Conservation (phyloP, 2,329 filamentous ascomycete species). For the Colletotrichum phormii region DNA sequence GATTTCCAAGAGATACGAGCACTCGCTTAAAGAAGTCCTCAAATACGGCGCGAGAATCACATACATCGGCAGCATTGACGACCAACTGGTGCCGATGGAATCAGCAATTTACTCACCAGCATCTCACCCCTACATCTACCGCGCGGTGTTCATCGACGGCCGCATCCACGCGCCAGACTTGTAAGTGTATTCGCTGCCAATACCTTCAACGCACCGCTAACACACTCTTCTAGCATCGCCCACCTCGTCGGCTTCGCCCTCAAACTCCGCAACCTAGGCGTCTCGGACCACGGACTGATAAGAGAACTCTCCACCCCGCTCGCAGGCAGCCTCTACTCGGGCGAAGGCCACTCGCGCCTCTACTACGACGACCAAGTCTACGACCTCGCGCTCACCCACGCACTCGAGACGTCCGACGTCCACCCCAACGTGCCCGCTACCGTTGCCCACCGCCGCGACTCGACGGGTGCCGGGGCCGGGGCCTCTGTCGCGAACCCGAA, state of each 20-base stretch:
- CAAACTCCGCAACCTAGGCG: conserved; percentile 91
- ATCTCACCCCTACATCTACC: conserved; percentile 91
- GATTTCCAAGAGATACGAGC: conserved; percentile 84
- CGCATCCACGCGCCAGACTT: conserved; percentile 94
- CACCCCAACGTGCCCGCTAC: conserved; percentile 43
- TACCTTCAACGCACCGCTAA: neutral
- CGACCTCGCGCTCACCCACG: conserved; percentile 78
- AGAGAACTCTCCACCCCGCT: conserved; percentile 89
- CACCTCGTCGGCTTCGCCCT: conserved; percentile 93
- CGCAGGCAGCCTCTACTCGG: conserved; percentile 89
- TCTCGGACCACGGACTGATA: conserved; percentile 93
- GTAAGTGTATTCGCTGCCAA: conserved; percentile 50
- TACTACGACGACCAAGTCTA: conserved; percentile 93
- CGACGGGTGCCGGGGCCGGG: conserved; percentile 7
- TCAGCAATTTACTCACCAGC: conserved; percentile 89
- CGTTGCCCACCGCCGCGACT: conserved; percentile 35
- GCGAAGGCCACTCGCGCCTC: conserved; percentile 92
- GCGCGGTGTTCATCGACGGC: conserved; percentile 95
- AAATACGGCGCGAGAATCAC: conserved; percentile 85
- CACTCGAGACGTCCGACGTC: conserved; percentile 76
- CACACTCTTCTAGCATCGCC: conserved; percentile 67
- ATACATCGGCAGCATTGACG: conserved; percentile 94
- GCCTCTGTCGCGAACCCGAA: conserved; percentile 68
- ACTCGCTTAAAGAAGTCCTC: conserved; percentile 79
- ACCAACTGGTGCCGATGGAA: conserved; percentile 92